Percentiles rank a stretch among this genome's conserved stretches.
phyloP scores from a whole-genome alignment of 495 filamentous ascomycete species.

The Opeltia flavorubescens region DNA sequence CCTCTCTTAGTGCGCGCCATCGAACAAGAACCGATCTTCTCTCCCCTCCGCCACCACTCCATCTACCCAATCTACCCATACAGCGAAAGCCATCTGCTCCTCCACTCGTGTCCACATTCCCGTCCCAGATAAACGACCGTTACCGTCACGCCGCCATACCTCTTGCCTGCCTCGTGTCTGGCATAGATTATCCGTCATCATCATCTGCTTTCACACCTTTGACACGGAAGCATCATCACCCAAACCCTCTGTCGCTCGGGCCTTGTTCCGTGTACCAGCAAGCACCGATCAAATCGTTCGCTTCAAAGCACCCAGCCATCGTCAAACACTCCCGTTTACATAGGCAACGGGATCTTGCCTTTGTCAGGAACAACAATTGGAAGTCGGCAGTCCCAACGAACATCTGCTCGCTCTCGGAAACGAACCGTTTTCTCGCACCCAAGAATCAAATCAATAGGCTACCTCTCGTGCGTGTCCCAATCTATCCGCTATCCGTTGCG shows the following conservation, averaged over 20 bases:
- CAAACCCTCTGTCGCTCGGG: not conserved
- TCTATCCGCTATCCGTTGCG: not conserved
- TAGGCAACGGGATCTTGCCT: not conserved
- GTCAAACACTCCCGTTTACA: not conserved
- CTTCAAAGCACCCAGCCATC: not conserved
- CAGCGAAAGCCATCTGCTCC: too few relatives aligned
- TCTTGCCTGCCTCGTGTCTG: too few relatives aligned
- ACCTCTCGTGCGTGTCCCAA: not conserved
- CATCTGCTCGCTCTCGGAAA: not conserved
- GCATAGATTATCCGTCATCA: too few relatives aligned
- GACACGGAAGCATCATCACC: not conserved
- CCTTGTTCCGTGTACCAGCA: not conserved
- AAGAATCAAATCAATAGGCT: not conserved
- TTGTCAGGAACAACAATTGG: not conserved
- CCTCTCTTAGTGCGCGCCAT: not conserved
- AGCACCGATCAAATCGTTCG: not conserved
- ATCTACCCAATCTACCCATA: not conserved
- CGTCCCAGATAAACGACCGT: not conserved
- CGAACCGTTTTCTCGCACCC: not conserved
- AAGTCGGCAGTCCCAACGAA: not conserved
- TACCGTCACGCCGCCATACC: not conserved
- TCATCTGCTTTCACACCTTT: not conserved
- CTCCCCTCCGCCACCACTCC: not conserved
- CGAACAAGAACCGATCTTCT: constrained; percentile 1
- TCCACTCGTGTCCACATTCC: not conserved